Percentiles rank a stretch among this genome's conserved stretches.
Conservation (phyloP, 352 stramenopile species). For the Phytopythium oedochilum region DNA sequence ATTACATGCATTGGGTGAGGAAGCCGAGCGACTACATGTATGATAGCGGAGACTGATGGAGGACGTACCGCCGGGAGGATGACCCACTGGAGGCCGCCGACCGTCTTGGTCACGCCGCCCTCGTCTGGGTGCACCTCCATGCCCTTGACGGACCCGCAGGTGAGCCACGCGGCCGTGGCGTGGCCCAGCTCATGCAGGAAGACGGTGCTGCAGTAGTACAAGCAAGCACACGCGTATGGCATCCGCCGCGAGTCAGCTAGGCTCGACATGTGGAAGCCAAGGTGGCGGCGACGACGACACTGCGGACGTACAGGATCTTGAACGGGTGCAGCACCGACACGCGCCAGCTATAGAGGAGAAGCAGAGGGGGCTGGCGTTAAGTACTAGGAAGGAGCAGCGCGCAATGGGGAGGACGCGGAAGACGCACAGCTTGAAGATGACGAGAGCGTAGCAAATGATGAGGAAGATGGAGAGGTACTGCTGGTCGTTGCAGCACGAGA, state of each 20-base stretch:
- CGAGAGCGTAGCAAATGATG: slow-evolving; percentile 78
- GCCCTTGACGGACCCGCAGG: slow-evolving; percentile 77
- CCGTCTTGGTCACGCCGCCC: slow-evolving; percentile 82
- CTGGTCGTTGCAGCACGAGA: slow-evolving; percentile 87
- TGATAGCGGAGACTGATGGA: background rate
- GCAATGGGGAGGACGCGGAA: background rate
- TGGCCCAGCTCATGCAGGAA: slow-evolving; percentile 87
- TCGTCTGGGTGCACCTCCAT: slow-evolving; percentile 89
- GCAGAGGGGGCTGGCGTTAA: background rate
- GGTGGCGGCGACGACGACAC: no score
- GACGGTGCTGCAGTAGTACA: slow-evolving; percentile 46
- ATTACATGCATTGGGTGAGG: no score
- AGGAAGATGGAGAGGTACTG: slow-evolving; percentile 87
- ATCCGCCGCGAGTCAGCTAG: no score
- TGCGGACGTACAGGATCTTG: slow-evolving; percentile 78
- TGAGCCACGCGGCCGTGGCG: slow-evolving; percentile 80
- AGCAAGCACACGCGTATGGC: no score
- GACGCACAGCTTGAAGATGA: slow-evolving; percentile 86
- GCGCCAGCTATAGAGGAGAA: slow-evolving; percentile 56
- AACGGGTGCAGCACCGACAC: slow-evolving; percentile 83
- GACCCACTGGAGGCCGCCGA: slow-evolving; percentile 62
- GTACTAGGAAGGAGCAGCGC: background rate
- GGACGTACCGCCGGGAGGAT: slow-evolving; percentile 64
- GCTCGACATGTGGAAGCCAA: background rate
- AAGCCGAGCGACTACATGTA: background rate